Evolutionary conservation across 2,329 filamentous ascomycete species (phyloP), one percentile per base, ranked within the genome.

Genomic region (Proliferodiscus dingleyae): DNA sequence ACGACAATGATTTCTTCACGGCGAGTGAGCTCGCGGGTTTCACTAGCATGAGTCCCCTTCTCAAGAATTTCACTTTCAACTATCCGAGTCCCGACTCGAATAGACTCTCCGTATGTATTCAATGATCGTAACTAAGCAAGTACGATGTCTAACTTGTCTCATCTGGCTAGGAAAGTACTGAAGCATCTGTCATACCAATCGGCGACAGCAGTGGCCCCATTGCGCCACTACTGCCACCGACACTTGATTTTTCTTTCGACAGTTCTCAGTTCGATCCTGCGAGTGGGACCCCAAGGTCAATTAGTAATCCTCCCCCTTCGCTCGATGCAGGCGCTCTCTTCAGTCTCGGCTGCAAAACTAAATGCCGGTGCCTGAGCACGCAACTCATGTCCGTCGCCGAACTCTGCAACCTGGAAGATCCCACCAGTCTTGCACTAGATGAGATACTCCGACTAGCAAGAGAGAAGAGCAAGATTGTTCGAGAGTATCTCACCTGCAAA

Each of bases 391-490:
- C 22, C n/a, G 23, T 40, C 10, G 37, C 37, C 9, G 37, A 40
- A n/a, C 13, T 40, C n/a, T 40, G 37, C 18, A 40, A 24, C 15
- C 7, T 40, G 15, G 37, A 40, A 40, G 37, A 26, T 10, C 37
- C 37, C 22, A 13, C 16, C 9, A 15, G 13, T 6, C 6, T 28
- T 15, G 23, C 19, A 9, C 15, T 39, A 2, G 37, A 40, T 28
- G 15, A 13, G 7, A 40, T 40, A 10, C 11, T 40, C 2, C 21
- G 18, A 40, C 26, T 40, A 1, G 23, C 9, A 16, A 23, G 37
- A 15, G 37, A 40, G 18, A 40, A 28, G 21, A 28, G 21, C 21
- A 40, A 40, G 13, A 23, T 15, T 10, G 23, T 28, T 10, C 18
- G 23, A 6, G 23, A 24, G 10, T 40, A 40, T 16, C 23, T 40